Conservation (phyloP, 2,329 filamentous ascomycete genomes). For the Exophiala alcalophila region DNA sequence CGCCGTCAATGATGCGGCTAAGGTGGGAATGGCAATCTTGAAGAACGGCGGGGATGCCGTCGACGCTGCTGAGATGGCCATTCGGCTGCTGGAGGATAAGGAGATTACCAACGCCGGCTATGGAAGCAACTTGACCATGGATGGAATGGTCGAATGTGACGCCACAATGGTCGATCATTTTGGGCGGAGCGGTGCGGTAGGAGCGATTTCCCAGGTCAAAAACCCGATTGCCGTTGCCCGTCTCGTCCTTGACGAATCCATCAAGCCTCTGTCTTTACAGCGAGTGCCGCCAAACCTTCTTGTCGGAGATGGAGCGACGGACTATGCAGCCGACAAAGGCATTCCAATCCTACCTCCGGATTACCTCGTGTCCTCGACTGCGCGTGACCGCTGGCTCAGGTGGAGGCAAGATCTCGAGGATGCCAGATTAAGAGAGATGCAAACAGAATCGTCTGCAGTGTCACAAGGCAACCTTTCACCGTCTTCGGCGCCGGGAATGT, state of each 20-base stretch:
- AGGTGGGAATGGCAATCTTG: constrained; percentile 75
- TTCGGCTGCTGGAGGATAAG: constrained; percentile 83
- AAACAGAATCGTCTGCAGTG: constrained; percentile 26
- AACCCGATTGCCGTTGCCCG: constrained; percentile 90
- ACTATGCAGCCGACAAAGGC: constrained; percentile 79
- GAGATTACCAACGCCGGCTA: constrained; percentile 97
- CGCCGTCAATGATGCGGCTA: constrained; percentile 84
- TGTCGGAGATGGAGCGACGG: constrained; percentile 76
- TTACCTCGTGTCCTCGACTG: constrained; percentile 72
- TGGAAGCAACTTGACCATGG: constrained; percentile 88
- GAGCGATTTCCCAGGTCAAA: constrained; percentile 82
- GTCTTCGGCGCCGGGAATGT: not conserved
- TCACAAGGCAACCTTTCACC: not conserved
- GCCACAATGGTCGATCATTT: constrained; percentile 88
- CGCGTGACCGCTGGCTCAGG: constrained; percentile 71
- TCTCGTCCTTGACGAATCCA: constrained; percentile 73
- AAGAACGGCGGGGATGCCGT: constrained; percentile 74
- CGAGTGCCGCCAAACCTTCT: constrained; percentile 91
- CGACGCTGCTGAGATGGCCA: constrained; percentile 85
- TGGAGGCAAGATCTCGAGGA: constrained; percentile 71
- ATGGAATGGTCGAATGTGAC: constrained; percentile 91
- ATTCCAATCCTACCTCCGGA: constrained; percentile 72
- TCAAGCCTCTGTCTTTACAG: constrained; percentile 72
- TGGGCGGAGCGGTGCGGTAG: constrained; percentile 88
- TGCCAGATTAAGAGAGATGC: constrained; percentile 53